Evolutionary conservation across 805 yeast genomes (phyloP).

Genomic region (Kuraishia ogatae): DNA sequence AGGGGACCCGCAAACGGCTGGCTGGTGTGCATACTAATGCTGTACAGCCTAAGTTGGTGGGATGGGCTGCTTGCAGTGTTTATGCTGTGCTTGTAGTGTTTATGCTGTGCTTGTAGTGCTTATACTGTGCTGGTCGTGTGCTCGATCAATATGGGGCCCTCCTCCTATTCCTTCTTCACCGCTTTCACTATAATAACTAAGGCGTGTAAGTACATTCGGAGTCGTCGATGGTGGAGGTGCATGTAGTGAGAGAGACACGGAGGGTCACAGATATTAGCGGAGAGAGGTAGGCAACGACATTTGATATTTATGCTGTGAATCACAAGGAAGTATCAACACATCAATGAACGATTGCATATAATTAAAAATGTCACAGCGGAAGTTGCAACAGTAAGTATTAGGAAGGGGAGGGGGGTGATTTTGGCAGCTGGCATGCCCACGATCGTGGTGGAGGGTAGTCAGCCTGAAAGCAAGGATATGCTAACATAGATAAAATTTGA

Average conservation of each 20-base stretch:
- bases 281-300: neutral
- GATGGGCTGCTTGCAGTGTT: neutral
- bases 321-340: neutral
- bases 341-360: neutral
- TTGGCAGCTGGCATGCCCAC: no score
- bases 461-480: neutral
- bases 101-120: neutral
- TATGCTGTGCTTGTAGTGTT: neutral
- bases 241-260: neutral
- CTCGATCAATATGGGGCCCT: neutral
- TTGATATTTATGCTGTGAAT: neutral
- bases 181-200: neutral
- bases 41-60: neutral
- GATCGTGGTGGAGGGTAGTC: no score
- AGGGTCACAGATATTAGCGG: neutral
- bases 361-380: slow-evolving; percentile 36
- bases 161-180: neutral
- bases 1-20: no score
- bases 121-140: neutral
- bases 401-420: neutral
- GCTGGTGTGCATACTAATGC: no score
- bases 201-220: slow-evolving; percentile 5
- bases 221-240: neutral
- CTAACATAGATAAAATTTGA: no score
- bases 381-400: slow-evolving; percentile 36